phyloP scores from a whole-genome alignment of 1,139 yeast genomes.

The Citeromyces siamensis region DNA sequence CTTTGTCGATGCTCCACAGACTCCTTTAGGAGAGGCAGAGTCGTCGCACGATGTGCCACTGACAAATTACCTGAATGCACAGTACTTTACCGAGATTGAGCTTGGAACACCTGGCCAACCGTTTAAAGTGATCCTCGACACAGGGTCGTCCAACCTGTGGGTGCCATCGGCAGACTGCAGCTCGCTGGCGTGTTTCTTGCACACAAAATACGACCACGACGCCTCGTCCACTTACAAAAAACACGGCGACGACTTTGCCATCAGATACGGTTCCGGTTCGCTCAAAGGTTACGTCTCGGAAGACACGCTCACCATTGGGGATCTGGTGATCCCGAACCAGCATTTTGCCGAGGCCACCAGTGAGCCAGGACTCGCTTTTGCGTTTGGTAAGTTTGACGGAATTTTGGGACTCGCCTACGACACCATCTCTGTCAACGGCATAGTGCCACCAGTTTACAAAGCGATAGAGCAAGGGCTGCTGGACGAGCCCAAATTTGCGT shows the following conservation, averaged over 20 bases:
- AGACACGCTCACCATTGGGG: slow-evolving; percentile 73
- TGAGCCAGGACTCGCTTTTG: slow-evolving; percentile 97
- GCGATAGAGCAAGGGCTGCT: slow-evolving; percentile 73
- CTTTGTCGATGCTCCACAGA: slow-evolving; percentile 22
- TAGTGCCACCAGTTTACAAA: slow-evolving; percentile 89
- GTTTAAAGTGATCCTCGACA: slow-evolving; percentile 85
- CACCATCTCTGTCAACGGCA: slow-evolving; percentile 74
- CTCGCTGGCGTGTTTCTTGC: slow-evolving; percentile 91
- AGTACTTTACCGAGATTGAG: slow-evolving; percentile 81
- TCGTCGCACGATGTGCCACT: slow-evolving; percentile 63
- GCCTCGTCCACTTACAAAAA: slow-evolving; percentile 69
- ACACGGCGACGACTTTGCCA: slow-evolving; percentile 76
- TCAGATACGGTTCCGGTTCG: slow-evolving; percentile 87
- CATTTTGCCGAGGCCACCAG: slow-evolving; percentile 94
- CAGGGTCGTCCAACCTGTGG: slow-evolving; percentile 96
- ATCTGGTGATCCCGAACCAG: slow-evolving; percentile 71
- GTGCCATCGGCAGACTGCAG: slow-evolving; percentile 84
- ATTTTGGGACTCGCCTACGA: slow-evolving; percentile 91
- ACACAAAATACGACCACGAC: slow-evolving; percentile 77
- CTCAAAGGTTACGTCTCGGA: slow-evolving; percentile 85
- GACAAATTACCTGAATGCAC: slow-evolving; percentile 89
- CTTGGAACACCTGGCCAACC: slow-evolving; percentile 89
- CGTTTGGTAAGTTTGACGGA: slow-evolving; percentile 97
- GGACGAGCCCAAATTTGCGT: slow-evolving; percentile 78
- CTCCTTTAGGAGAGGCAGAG: slow-evolving; percentile 9